Evolutionary conservation across 176 grass and related monocot species (phyloP), one percentile per base, ranked within the genome.

Genomic region (Juncus effusus): DNA sequence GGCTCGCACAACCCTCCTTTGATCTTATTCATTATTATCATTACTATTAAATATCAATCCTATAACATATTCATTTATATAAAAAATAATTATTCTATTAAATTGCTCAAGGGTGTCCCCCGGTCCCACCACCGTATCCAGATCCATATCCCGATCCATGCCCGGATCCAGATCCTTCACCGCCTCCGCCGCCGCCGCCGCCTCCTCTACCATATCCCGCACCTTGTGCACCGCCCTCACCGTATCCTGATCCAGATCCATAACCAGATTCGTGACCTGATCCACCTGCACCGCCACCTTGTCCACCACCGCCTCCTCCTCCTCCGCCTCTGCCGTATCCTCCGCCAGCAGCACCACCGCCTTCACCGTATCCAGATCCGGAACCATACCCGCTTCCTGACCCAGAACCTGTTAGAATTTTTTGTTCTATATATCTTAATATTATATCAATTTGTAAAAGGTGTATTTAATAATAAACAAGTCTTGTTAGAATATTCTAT

Each of bases 161-260:
- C 2, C 74, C 74, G 12, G 62, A 77, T 66, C 74, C 74, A 45
- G 2, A 56, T 13, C 74, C 63, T 2, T 38, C n/a, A 10, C 74
- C 70, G 11, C 73, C 59, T 42, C 60, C 73, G 15, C 62, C 58
- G 16, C 60, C 74, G n/a, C 51, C 38, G 35, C 63, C 74, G 7
- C 64, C 75, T 6, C 65, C 76, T 19, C 65, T 57, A 40, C 65
- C 56, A 12, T 58, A 64, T 7, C 76, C 76, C 3, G 19, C 52
- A 7, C 76, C 76, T 6, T 63, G 54, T 8, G 64, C 66, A 0
- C 65, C 66, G 36, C 65, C 76, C 9, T 63, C 16, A 58, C 63
- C 74, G 28, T 60, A 50, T 42, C 74, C 74, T 44, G 64, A 77
- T 15, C 74, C 74, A 5, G 74, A 77, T 11, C 74, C 74, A 9